Evolutionary conservation across 75 land plant species (phyloP).

Genomic region (Sequoia sempervirens): DNA sequence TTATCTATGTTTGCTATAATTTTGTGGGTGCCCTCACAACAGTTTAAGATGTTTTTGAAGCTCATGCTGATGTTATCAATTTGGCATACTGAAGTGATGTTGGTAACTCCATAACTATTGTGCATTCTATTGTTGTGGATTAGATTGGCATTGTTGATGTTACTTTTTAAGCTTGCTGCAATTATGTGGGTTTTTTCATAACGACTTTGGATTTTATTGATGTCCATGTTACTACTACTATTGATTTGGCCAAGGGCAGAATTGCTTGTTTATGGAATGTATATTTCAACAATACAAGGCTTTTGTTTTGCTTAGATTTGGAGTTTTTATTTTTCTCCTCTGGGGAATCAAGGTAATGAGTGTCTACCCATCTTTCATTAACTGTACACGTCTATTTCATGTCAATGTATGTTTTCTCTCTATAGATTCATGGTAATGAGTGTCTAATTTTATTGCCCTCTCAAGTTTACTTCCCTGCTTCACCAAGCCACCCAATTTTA

Average conservation of each 20-base stretch:
- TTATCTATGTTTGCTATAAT: not conserved
- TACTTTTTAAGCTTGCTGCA: not conserved
- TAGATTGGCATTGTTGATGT: not conserved
- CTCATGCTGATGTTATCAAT: not conserved
- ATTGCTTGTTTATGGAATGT: too few relatives aligned
- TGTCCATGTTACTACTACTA: not conserved
- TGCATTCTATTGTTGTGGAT: not conserved
- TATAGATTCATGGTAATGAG: too few relatives aligned
- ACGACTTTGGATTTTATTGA: not conserved
- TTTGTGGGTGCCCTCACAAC: not conserved
- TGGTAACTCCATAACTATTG: not conserved
- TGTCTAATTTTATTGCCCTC: too few relatives aligned
- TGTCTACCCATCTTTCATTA: too few relatives aligned
- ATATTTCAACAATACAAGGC: too few relatives aligned
- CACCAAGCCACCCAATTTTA: too few relatives aligned
- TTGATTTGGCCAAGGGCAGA: not conserved
- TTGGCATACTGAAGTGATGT: not conserved
- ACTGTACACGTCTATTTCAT: too few relatives aligned
- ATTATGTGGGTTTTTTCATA: not conserved
- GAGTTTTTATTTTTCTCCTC: too few relatives aligned
- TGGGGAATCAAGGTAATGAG: too few relatives aligned
- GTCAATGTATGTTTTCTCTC: too few relatives aligned
- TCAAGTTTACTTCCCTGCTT: too few relatives aligned
- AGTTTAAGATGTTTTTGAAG: not conserved
- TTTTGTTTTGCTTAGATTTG: too few relatives aligned